phyloP scores from a whole-genome alignment of 176 grass and related monocot species.

The Olyra latifolia region DNA sequence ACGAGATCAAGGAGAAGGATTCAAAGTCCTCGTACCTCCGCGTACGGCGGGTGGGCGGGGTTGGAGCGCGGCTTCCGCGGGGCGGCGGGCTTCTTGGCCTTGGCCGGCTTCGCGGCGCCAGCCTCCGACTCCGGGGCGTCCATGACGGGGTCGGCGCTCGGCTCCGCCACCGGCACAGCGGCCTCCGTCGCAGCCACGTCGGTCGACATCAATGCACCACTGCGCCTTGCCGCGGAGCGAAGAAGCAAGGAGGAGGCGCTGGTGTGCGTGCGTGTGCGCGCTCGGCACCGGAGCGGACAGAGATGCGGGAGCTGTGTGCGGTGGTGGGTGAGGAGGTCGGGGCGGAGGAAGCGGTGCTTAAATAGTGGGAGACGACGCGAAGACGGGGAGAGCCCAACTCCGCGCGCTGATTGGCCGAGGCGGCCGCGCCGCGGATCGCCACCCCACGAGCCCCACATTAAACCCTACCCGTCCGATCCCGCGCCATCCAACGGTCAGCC shows the following conservation, averaged over 20 bases:
- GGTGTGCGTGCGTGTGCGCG: too few relatives aligned
- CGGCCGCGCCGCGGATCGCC: conserved; percentile 54
- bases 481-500: conserved; percentile 26
- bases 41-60: conserved; percentile 68
- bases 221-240: too few relatives aligned
- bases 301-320: conserved; percentile 4
- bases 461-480: conserved; percentile 42
- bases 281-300: background rate
- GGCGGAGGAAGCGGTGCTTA: conserved; percentile 47
- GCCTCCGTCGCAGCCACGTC: conserved; percentile 31
- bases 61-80: conserved; percentile 35
- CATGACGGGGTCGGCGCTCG: background rate
- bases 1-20: background rate
- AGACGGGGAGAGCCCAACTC: conserved; percentile 16
- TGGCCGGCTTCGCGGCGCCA: conserved; percentile 50
- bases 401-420: conserved; percentile 51
- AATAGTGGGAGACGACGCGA: conserved; percentile 42
- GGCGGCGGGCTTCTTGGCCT: conserved; percentile 71
- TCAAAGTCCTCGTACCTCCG: conserved; percentile 38
- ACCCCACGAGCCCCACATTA: background rate
- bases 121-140: background rate
- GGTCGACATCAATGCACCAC: conserved; percentile 52
- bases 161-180: conserved; percentile 21
- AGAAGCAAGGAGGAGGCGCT: background rate
- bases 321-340: conserved; percentile 18